Evolutionary conservation across 78 protist genomes (phyloP).

Genomic region (Dictyostelium discoideum): dicty_2.7 NC_007090.3:3243501-3244000

Average conservation of each 20-base stretch:
- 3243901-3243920: constrained; percentile 39
- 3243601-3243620: constrained; percentile 17
- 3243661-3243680: constrained; percentile 95
- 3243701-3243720: constrained; percentile 90
- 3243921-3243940: constrained; percentile 70
- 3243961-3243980: constrained; percentile 29
- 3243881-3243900: constrained; percentile 38
- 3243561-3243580: constrained; percentile 90
- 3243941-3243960: constrained; percentile 18
- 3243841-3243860: constrained; percentile 61
- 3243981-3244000: constrained; percentile 47
- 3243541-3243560: constrained; percentile 95
- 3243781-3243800: constrained; percentile 62
- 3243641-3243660: constrained; percentile 86
- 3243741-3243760: constrained; percentile 70
- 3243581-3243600: constrained; percentile 91
- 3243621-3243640: constrained; percentile 86
- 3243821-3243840: constrained; percentile 44
- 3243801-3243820: constrained; percentile 5
- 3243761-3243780: constrained; percentile 51
- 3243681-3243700: constrained; percentile 97
- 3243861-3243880: constrained; percentile 18
- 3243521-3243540: constrained; percentile 81
- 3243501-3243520: constrained; percentile 61
- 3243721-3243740: constrained; percentile 78